phyloP scores from a whole-genome alignment of 2,329 filamentous ascomycete species.

The Ophiostoma angusticollis region DNA sequence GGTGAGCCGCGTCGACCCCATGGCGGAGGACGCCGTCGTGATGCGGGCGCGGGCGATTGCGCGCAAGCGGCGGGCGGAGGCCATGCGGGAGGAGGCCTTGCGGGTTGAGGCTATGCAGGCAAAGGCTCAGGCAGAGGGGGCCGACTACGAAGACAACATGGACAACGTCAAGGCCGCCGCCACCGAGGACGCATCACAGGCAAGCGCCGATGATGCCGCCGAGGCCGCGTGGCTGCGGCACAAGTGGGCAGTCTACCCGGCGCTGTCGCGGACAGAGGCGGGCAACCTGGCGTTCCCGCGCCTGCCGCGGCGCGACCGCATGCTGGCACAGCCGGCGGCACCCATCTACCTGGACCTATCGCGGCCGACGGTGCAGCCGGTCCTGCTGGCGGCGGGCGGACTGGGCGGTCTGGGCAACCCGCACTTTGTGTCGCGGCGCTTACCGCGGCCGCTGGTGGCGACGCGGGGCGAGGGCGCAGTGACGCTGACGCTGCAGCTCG shows the following conservation, averaged over 20 bases:
- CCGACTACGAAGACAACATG: conserved; percentile 19
- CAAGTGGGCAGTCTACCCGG: conserved; percentile 81
- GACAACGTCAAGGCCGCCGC: conserved; percentile 23
- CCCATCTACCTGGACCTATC: conserved; percentile 65
- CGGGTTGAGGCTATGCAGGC: no score
- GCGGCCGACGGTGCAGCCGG: conserved; percentile 65
- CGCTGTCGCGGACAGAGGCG: conserved; percentile 57
- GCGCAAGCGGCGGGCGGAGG: neutral
- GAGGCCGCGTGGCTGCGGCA: conserved; percentile 40
- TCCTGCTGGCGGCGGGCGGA: conserved; percentile 76
- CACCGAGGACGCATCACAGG: conserved; percentile 29
- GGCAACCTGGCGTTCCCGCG: conserved; percentile 37
- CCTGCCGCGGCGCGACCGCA: conserved; percentile 37
- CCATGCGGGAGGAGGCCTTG: neutral
- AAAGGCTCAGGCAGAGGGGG: neutral
- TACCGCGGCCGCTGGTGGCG: conserved; percentile 70
- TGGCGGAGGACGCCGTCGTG: conserved; percentile 50
- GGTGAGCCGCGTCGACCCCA: conserved; percentile 63
- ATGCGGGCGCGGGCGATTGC: no score
- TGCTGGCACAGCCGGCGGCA: conserved; percentile 54
- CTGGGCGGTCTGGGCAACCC: conserved; percentile 87
- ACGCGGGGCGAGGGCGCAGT: conserved; percentile 74
- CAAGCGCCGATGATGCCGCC: conserved; percentile 28
- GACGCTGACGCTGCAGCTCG: conserved; percentile 68
- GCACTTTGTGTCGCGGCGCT: conserved; percentile 71